Conservation (phyloP, 2,329 filamentous ascomycete genomes). For the Claviceps fusiformis region DNA sequence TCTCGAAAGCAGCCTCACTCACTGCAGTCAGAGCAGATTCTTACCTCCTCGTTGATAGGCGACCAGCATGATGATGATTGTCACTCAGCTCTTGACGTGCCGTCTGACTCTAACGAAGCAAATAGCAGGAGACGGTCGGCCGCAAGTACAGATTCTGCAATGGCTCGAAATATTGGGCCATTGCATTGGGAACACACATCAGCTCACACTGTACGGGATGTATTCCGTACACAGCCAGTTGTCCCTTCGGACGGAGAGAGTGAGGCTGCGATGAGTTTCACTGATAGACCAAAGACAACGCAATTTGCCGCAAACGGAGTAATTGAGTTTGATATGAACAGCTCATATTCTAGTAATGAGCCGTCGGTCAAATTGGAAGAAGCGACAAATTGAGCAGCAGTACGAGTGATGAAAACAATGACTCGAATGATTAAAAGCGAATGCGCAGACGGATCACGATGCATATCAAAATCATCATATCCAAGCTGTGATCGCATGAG, state of each 20-base stretch:
- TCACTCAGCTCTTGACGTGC: constrained; percentile 33
- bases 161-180: constrained; percentile 50
- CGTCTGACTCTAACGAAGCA: constrained; percentile 27
- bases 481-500: constrained; percentile 21
- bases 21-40: constrained; percentile 13
- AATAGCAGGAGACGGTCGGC: constrained; percentile 44
- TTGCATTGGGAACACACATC: constrained; percentile 47
- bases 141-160: constrained; percentile 53
- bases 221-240: constrained; percentile 26
- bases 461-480: constrained; percentile 16
- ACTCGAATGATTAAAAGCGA: constrained; percentile 7
- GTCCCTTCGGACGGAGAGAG: constrained; percentile 46
- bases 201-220: constrained; percentile 31
- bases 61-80: constrained; percentile 34
- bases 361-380: neutral
- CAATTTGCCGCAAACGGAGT: constrained; percentile 34
- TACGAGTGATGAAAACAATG: neutral
- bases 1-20: constrained; percentile 39
- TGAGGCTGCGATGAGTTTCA: constrained; percentile 45
- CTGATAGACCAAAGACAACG: constrained; percentile 43
- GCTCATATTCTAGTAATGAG: neutral
- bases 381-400: neutral
- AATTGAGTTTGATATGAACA: neutral
- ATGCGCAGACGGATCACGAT: constrained; percentile 14
- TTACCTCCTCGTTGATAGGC: constrained; percentile 22